Evolutionary conservation across 1,284 basidiomycete species (phyloP).

Genomic region (Microbotryum silenes-acaulis): DNA sequence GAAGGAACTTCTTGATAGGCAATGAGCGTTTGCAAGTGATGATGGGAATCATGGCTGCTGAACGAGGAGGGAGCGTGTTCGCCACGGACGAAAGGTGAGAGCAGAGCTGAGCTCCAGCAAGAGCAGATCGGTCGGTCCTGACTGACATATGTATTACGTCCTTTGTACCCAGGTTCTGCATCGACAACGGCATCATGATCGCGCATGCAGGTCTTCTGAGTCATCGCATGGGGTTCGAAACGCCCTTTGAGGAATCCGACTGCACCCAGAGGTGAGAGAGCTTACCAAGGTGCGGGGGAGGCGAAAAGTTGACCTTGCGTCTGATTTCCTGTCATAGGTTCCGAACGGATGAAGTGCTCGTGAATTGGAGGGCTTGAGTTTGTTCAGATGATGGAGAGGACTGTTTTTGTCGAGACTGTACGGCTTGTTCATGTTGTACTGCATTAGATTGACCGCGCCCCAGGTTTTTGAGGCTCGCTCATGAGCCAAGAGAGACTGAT

Average conservation of each 20-base stretch:
- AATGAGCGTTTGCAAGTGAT: constrained; percentile 91
- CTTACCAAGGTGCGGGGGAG: not conserved
- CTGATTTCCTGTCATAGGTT: constrained; percentile 51
- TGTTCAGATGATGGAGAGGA: too few relatives aligned
- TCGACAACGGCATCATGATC: constrained; percentile 99
- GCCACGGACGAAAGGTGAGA: constrained; percentile 87
- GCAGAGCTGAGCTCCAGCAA: constrained; percentile 8
- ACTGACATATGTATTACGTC: not conserved
- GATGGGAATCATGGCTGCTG: constrained; percentile 95
- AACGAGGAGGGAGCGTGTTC: constrained; percentile 83
- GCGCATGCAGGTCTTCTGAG: constrained; percentile 87
- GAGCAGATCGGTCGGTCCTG: not conserved
- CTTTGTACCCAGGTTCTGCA: constrained; percentile 67
- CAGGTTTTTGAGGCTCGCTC: too few relatives aligned
- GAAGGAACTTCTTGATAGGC: constrained; percentile 46
- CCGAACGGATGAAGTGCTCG: constrained; percentile 81
- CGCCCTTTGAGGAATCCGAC: constrained; percentile 66
- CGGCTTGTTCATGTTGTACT: too few relatives aligned
- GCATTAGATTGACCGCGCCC: too few relatives aligned
- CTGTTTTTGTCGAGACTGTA: too few relatives aligned
- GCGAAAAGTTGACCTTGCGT: constrained; percentile 12
- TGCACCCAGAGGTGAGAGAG: constrained; percentile 62
- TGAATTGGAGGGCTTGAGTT: constrained; percentile 55
- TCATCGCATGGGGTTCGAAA: constrained; percentile 83
- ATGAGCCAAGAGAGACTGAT: too few relatives aligned